These are phyloP conservation scores for Aurantiochytrium sp. DNA, from an alignment of 108 stramenopile genomes.

Conservation along the genomic window DNA sequence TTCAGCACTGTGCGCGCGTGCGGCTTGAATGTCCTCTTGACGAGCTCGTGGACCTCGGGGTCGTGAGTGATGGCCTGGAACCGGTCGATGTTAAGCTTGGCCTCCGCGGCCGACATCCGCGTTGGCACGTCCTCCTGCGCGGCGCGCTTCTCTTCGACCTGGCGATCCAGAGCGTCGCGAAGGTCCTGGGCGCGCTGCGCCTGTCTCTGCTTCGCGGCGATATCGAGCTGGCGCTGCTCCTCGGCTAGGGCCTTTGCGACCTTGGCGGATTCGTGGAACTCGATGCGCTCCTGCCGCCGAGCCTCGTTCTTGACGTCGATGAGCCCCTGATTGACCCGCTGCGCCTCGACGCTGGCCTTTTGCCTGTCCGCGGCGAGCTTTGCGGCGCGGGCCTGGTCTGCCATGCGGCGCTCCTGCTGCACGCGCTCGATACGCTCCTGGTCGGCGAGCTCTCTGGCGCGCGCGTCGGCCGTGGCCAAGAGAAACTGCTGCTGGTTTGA, in stretches of 20 bases:
- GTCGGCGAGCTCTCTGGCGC: neutral
- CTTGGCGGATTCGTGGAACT: neutral
- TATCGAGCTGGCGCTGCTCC: neutral
- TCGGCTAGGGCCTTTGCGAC: neutral
- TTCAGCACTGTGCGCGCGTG: neutral
- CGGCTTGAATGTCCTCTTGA: neutral
- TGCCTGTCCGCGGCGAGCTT: neutral
- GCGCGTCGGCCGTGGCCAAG: conserved; percentile 2
- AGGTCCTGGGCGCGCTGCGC: neutral
- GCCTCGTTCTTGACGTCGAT: neutral
- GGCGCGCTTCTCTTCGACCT: neutral
- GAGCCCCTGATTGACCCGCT: neutral
- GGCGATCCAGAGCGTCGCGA: conserved; percentile 8
- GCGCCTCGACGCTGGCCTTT: neutral
- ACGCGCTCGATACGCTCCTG: neutral
- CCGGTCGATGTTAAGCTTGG: neutral
- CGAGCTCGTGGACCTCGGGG: neutral
- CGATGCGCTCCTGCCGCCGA: neutral
- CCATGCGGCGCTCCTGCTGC: neutral
- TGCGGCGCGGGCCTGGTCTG: neutral
- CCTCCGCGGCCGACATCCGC: neutral
- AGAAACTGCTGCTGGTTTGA: neutral
- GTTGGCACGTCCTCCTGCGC: neutral
- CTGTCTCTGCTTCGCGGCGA: neutral
- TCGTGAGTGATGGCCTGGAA: neutral